Evolutionary conservation across 495 filamentous ascomycete species (phyloP), one percentile per base, ranked within the genome.

Genomic region (Neurospora sp.): DNA sequence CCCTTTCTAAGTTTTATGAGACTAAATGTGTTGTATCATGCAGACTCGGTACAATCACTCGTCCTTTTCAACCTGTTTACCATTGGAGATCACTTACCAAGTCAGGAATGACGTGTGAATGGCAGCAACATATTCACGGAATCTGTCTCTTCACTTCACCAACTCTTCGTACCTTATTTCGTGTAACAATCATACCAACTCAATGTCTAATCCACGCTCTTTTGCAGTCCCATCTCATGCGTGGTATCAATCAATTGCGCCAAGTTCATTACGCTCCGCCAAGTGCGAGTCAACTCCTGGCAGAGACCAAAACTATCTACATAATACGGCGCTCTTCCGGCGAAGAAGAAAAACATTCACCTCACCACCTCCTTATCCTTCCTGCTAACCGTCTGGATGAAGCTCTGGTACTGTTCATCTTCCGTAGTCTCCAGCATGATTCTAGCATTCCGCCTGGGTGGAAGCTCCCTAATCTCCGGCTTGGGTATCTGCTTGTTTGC

Each of bases 351-450:
- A 18, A 65, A 65, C 6, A 16, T 4, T 65, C 53, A 65, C 27
- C 53, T 37, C 14, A 35, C 53, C 22, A 65, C 35, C 69, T 76
- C 76, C 65, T 73, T 73, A 12, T 80, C 79, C 75, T 80, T 80
- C 46, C 74, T 68, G 18, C 70, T 82, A 27, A 86, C 76, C 69
- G 78, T 72, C 38, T 80, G 69, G 12, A 88, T 84, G 69, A 87
- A 87, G 48, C 72, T 80, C 71, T 85, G 83, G 73, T 86, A 86
- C 70, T 83, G 80, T 71, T 86, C 83, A 48, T 87, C 83, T 39
- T 85, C 85, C 53, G 53, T 65, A 4, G 78, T 78, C 22, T 76
- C 70, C 27, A 75, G 74, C 69, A 72, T 81, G 39, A 77, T 76
- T 27, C 77, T 72, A 37, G 78, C 77, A 72, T 78, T 80, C 6